Conservation (phyloP, 257 asterid genomes). For the Schizonepeta tenuifolia region DNA sequence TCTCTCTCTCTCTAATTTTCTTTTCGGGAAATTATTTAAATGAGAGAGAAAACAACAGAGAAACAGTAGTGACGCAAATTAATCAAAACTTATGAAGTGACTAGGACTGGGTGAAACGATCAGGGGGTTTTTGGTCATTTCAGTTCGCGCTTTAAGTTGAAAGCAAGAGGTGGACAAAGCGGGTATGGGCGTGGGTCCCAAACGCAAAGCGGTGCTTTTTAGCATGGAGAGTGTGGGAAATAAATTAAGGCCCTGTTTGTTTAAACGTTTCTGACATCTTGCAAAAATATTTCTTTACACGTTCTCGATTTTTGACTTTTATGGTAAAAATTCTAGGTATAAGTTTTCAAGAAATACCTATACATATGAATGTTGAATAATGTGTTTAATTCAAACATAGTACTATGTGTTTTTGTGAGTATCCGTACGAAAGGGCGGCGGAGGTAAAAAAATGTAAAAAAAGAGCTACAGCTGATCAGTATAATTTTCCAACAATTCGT, state of each 20-base stretch:
- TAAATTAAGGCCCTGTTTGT: slow-evolving; percentile 21
- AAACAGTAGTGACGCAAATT: slow-evolving; percentile 10
- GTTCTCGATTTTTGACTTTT: not conserved
- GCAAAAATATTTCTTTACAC: not conserved
- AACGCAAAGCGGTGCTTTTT: slow-evolving; percentile 27
- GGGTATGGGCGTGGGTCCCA: slow-evolving; percentile 45
- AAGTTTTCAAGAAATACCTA: not conserved
- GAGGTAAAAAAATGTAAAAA: too few relatives aligned
- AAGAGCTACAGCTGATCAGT: too few relatives aligned
- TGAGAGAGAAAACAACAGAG: slow-evolving; percentile 25
- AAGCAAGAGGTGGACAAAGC: slow-evolving; percentile 25
- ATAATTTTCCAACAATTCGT: too few relatives aligned
- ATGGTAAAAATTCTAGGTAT: slow-evolving; percentile 2
- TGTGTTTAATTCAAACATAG: not conserved
- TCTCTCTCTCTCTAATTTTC: not conserved
- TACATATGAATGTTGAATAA: not conserved
- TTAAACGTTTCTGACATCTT: slow-evolving; percentile 28
- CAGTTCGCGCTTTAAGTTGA: slow-evolving; percentile 36
- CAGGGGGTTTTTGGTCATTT: slow-evolving; percentile 41
- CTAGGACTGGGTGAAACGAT: not conserved
- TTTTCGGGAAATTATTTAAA: slow-evolving; percentile 3
- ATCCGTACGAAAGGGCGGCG: too few relatives aligned
- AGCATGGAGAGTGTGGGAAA: slow-evolving; percentile 15
- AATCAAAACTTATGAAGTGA: not conserved
- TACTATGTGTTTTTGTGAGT: too few relatives aligned